Evolutionary conservation across 2,329 filamentous ascomycete genomes (phyloP).

Genomic region (Plenodomus biglobosus): DNA sequence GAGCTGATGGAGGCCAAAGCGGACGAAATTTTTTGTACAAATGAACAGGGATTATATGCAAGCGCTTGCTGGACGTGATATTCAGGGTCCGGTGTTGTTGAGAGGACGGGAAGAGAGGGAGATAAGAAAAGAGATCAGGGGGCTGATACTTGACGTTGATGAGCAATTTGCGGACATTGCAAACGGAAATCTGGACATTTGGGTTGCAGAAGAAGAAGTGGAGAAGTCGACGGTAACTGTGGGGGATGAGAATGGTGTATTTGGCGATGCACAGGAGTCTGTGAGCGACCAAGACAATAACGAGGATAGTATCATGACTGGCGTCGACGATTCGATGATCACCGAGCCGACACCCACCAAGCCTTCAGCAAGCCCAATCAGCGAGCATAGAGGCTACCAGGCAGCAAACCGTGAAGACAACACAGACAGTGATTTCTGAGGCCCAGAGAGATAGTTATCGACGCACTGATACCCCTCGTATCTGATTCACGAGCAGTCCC

Average conservation of each 20-base stretch:
- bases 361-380: too few species aligned
- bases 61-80: conserved; percentile 31
- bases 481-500: too few species aligned
- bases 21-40: conserved; percentile 47
- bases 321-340: conserved; percentile 2
- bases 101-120: conserved; percentile 11
- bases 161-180: conserved; percentile 26
- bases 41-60: conserved; percentile 45
- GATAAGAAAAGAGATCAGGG: conserved; percentile 19
- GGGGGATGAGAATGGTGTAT: conserved; percentile 5
- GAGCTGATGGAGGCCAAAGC: conserved; percentile 48
- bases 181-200: conserved; percentile 14
- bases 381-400: background rate
- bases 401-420: background rate
- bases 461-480: background rate
- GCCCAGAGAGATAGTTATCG: background rate
- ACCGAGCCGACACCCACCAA: conserved; percentile 5
- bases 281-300: conserved; percentile 1
- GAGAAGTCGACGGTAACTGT: background rate
- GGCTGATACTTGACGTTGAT: conserved; percentile 19
- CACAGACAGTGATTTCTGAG: background rate
- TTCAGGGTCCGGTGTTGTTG: background rate
- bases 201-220: background rate
- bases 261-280: conserved; percentile 5
- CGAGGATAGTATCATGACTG: conserved; percentile 6